Conservation (phyloP, 805 yeast genomes). For the Metschnikowia corniflorae region DNA sequence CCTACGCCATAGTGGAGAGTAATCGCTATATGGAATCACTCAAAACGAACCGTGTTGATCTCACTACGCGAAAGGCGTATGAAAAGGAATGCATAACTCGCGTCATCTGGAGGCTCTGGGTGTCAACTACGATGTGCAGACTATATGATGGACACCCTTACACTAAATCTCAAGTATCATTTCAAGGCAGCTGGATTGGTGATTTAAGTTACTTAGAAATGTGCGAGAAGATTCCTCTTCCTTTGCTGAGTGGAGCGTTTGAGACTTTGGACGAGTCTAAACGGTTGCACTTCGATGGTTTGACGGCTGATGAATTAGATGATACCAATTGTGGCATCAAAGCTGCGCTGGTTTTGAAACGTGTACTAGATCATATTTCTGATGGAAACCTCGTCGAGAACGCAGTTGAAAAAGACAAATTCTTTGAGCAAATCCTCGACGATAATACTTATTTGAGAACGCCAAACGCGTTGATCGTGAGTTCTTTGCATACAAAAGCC, state of each 20-base stretch:
- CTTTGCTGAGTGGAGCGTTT: slow-evolving; percentile 15
- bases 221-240: slow-evolving; percentile 18
- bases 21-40: slow-evolving; percentile 20
- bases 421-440: slow-evolving; percentile 8
- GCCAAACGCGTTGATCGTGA: slow-evolving; percentile 29
- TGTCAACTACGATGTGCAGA: slow-evolving; percentile 15
- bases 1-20: slow-evolving; percentile 19
- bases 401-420: slow-evolving; percentile 2
- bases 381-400: slow-evolving; percentile 7
- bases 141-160: slow-evolving; percentile 22
- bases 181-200: slow-evolving; percentile 4
- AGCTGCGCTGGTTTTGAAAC: slow-evolving; percentile 14
- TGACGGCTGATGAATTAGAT: slow-evolving; percentile 4
- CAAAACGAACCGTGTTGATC: background rate
- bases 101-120: slow-evolving; percentile 25
- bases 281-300: slow-evolving; percentile 2
- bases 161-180: slow-evolving; percentile 9
- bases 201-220: slow-evolving; percentile 12
- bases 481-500: slow-evolving; percentile 31
- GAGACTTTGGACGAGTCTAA: slow-evolving; percentile 1
- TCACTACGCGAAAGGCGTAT: slow-evolving; percentile 19
- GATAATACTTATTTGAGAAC: slow-evolving; percentile 5
- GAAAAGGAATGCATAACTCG: slow-evolving; percentile 23
- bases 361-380: slow-evolving; percentile 12
- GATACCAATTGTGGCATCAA: slow-evolving; percentile 12